Percentiles rank a stretch among this genome's conserved stretches.
These are phyloP conservation scores for Mucor saturninus DNA, from an alignment of 371 early-diverging fungal genomes.

Conservation along the genomic window DNA sequence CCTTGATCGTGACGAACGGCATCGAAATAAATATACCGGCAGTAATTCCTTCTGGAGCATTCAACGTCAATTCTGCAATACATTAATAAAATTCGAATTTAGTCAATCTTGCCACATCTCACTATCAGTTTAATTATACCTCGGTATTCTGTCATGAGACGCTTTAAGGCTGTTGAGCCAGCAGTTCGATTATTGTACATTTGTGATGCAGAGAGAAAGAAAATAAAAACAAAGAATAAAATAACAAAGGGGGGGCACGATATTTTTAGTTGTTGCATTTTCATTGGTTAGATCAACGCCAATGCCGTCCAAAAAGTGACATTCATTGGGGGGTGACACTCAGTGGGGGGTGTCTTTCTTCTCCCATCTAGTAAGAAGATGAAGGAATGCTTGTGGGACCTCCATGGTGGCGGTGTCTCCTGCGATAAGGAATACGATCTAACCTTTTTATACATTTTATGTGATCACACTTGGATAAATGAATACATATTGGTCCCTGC, in stretches of 20 bases:
- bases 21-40: conserved; percentile 64
- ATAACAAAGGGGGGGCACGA: not conserved
- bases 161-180: conserved; percentile 86
- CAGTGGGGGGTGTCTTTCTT: no score
- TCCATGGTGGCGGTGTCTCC: no score
- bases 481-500: no score
- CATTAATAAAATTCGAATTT: not conserved
- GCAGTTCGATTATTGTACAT: conserved; percentile 50
- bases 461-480: no score
- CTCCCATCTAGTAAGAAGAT: no score
- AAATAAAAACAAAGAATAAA: conserved; percentile 5
- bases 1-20: not conserved
- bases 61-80: conserved; percentile 82
- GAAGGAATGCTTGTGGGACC: no score
- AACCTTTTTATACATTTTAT: no score
- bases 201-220: not conserved
- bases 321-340: no score
- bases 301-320: no score
- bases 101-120: no score
- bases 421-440: no score
- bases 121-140: conserved; percentile 48
- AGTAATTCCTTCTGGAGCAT: conserved; percentile 96
- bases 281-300: not conserved
- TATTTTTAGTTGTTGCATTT: not conserved
- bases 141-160: conserved; percentile 96